Evolutionary conservation across 2,329 filamentous ascomycete genomes (phyloP).

Genomic region (Ophiosphaerella narmari): DNA sequence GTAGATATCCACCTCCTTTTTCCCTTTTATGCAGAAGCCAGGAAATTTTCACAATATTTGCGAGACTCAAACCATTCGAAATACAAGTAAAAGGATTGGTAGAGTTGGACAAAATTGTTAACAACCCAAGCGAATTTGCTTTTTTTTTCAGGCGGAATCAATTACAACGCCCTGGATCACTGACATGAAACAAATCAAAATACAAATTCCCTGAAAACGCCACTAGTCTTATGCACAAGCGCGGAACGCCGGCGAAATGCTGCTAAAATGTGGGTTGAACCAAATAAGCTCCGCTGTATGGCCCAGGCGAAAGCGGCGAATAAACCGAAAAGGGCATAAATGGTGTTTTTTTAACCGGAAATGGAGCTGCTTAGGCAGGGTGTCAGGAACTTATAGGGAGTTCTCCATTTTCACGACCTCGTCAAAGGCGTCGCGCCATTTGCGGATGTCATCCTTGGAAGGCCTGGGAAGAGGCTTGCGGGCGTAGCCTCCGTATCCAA

Average conservation of each 20-base stretch:
- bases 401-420: conserved; percentile 53
- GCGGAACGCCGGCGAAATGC: conserved; percentile 29
- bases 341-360: conserved; percentile 10
- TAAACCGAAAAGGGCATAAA: not conserved
- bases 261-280: not conserved
- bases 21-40: conserved; percentile 14
- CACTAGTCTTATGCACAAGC: conserved; percentile 24
- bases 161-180: conserved; percentile 14
- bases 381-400: conserved; percentile 24
- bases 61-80: not conserved
- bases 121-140: conserved; percentile 10
- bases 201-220: conserved; percentile 16
- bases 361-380: not conserved
- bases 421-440: conserved; percentile 50
- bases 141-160: conserved; percentile 22
- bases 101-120: conserved; percentile 1
- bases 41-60: not conserved
- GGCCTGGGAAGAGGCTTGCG: conserved; percentile 62
- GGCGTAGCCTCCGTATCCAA: conserved; percentile 67
- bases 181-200: conserved; percentile 7
- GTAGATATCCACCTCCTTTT: conserved; percentile 9
- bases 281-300: not conserved
- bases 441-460: conserved; percentile 47
- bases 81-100: not conserved
- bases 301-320: not conserved